Evolutionary conservation across 192 early-diverging fungal genomes (phyloP), one percentile per base, ranked within the genome.

Genomic region (Coemansia sp.): DNA sequence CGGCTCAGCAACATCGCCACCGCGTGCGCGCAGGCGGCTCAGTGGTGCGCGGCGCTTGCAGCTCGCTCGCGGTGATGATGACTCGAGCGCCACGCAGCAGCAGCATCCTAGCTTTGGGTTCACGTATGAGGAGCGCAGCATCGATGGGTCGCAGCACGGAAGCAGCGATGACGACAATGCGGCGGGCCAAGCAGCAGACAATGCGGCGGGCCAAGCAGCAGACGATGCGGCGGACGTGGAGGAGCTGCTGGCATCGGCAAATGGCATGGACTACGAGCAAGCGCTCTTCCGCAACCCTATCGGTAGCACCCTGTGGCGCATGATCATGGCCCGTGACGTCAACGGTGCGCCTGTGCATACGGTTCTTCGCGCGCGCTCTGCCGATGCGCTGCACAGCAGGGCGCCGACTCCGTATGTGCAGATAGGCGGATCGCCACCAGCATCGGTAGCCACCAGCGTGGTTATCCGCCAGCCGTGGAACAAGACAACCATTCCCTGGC

Each of bases 391-490:
- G 14, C 29, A 14, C 29, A 54, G 20, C 28, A 8, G 45, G 10
- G 10, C 42, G 30, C 23, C 22, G 2, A 27, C 36, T 40, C 4
- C 41, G 15, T 19, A 25, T 13, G 45, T 23, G 9, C 25, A 20
- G 13, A 1, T 23, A 8, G 40, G 27, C 25, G 23, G n/a, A 37
- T n/a, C 28, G 25, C 44, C 19, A 23, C 27, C 23, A 22, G 4
- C 45, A 8, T 22, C 45, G 8, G 37, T 60, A 2, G 41, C n/a
- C 4, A 3, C 55, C 58, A 68, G 65, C 40, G 59, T 72, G 11
- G 28, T 64, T 6, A 70, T 79, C 48, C 69, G 67, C 15, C 75
- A 72, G 59, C 57, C 62, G 38, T 79, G 75, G 75, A 72, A 72
- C 42, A 48, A 48, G 22, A 7, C 38, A 6, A 55, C 44, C 17